Base-by-base conservation (phyloP, 345 rosid species). In the Citrus australasica region DNA sequence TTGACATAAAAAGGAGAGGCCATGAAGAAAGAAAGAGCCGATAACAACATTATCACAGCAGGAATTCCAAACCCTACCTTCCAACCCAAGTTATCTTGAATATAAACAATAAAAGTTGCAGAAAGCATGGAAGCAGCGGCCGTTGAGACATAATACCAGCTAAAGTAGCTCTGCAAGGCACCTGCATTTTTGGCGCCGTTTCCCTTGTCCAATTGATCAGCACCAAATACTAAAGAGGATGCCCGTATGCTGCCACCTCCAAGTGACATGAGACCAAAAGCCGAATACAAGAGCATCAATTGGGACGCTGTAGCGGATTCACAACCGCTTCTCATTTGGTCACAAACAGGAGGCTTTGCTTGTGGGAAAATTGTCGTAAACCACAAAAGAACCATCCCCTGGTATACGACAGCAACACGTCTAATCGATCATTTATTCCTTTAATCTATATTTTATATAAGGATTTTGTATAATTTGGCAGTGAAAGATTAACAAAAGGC, bases 211-310 rank as follows among this genome's bases (percentile, higher is more conserved):
- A 91, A 53, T 60, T 89, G 95, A 59, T 87, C 90, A 14, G 90
- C 92, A 56, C 92, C 92, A 64, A 91, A 91, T 27, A 90, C 92
- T 55, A 86, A 5, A 59, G 85, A 84, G 61, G 89, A 86, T 22
- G 93, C 84, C 62, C 90, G 84, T 10, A 92, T 77, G 58, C 93
- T 89, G 3, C 93, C 93, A 21, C 89, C 87, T 38, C 93, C 96
- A 2, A 83, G 73, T 40, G 95, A 82, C 64, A 89, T 86, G 66
- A 89, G 74, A 25, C 69, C 77, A 9, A 89, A 85, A 5, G 85
- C 83, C 17, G 85, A 83, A 77, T 82, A 82, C 8, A 88, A 70
- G 64, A 86, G 80, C 37, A 80, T 11, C 70, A 70, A 79, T 56
- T 89, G 83, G 38, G 77, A 24, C 13, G 69, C 37, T 11, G 85